Conservation (phyloP, 352 stramenopile species). For the Saprolegnia diclina region DNA sequence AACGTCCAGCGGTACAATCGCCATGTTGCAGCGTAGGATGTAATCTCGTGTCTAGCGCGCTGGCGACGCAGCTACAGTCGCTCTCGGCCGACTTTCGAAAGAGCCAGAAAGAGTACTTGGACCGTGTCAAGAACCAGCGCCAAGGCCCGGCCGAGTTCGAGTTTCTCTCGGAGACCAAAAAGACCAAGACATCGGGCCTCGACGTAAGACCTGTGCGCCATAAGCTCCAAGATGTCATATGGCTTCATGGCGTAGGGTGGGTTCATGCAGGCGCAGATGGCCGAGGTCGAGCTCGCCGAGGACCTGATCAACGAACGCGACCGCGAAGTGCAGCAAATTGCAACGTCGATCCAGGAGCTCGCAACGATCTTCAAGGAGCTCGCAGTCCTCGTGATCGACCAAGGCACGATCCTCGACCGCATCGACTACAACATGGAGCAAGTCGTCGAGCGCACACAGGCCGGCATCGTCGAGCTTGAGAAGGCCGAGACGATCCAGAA, state of each 20-base stretch:
- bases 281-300: conserved; percentile 95
- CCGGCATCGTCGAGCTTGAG: conserved; percentile 97
- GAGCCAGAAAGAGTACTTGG: conserved; percentile 97
- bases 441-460: conserved; percentile 98
- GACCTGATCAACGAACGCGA: conserved; percentile 94
- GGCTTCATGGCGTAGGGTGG: conserved; percentile 44
- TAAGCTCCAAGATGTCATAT: conserved; percentile 25
- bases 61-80: conserved; percentile 96
- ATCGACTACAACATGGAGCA: conserved; percentile 99
- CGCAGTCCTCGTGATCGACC: conserved; percentile 99
- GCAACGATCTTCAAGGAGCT: conserved; percentile 99
- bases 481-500: conserved; percentile 99
- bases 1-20: conserved; percentile 63
- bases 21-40: not conserved
- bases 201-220: conserved; percentile 31
- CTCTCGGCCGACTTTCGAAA: conserved; percentile 95
- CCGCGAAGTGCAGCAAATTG: conserved; percentile 96
- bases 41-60: conserved; percentile 35
- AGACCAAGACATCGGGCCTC: conserved; percentile 57
- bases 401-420: conserved; percentile 99
- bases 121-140: conserved; percentile 95
- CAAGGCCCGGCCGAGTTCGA: conserved; percentile 88
- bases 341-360: conserved; percentile 98
- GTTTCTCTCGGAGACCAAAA: conserved; percentile 68
- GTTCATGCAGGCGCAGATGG: conserved; percentile 93